These are phyloP conservation scores for Cerrena zonata DNA, from an alignment of 1,284 basidiomycete species.

Conservation along the genomic window DNA sequence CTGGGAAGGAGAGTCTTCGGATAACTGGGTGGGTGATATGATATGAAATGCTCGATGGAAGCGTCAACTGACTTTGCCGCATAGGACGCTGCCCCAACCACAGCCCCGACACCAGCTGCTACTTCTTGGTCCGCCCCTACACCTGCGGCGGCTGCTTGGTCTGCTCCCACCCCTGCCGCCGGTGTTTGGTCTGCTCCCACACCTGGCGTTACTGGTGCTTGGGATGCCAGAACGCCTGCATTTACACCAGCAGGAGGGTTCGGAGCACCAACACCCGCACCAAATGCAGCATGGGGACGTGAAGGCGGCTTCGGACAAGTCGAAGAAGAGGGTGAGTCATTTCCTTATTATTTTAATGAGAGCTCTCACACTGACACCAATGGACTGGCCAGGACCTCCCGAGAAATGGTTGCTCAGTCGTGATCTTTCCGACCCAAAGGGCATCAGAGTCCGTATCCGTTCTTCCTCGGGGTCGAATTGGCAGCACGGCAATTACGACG, in stretches of 20 bases:
- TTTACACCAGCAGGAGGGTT: conserved; percentile 35
- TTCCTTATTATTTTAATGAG: conserved; percentile 3
- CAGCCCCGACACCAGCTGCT: background rate
- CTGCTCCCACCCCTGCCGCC: conserved; percentile 13
- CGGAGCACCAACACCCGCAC: conserved; percentile 32
- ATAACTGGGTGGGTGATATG: conserved; percentile 6
- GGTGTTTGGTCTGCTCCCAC: conserved; percentile 3
- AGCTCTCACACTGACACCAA: conserved; percentile 13
- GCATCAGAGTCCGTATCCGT: conserved; percentile 44
- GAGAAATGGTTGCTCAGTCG: conserved; percentile 44
- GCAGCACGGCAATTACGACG: conserved; percentile 52
- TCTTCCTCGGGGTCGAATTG: conserved; percentile 42
- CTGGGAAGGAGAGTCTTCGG: background rate
- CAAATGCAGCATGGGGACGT: conserved; percentile 35
- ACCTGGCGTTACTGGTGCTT: conserved; percentile 7
- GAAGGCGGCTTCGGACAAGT: background rate
- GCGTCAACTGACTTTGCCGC: background rate
- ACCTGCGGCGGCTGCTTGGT: too few species aligned
- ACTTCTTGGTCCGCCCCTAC: too few species aligned
- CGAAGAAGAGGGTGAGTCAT: conserved; percentile 5
- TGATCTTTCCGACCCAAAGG: conserved; percentile 34
- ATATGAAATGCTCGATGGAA: background rate
- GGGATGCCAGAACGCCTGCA: conserved; percentile 31
- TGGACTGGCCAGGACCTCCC: conserved; percentile 21
- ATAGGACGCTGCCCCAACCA: background rate